These are phyloP conservation scores for Dictyostelium discoideum DNA, from an alignment of 78 protist species.

Conservation along the genomic window DNA sequence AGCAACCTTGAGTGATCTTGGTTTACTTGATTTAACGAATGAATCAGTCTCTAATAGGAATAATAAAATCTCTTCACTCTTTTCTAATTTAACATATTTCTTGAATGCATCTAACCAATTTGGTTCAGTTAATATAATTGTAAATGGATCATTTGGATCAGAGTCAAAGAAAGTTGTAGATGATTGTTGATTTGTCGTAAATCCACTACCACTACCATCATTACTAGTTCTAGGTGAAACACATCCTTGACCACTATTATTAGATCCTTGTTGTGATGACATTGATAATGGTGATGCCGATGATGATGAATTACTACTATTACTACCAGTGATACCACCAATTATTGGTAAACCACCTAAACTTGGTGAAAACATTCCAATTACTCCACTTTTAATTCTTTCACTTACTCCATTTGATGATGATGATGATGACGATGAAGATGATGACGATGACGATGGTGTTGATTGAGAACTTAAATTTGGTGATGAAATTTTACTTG, in stretches of 20 bases:
- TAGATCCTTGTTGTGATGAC: background rate
- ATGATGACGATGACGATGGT: background rate
- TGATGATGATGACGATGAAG: background rate
- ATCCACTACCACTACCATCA: background rate
- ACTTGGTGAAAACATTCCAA: slow-evolving; percentile 4
- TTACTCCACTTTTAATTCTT: background rate
- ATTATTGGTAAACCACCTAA: background rate
- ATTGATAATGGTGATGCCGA: background rate
- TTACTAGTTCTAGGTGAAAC: background rate
- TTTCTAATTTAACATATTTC: slow-evolving; percentile 47
- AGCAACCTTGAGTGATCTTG: background rate
- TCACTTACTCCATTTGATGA: background rate
- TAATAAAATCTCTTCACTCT: slow-evolving; percentile 55
- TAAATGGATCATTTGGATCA: slow-evolving; percentile 42
- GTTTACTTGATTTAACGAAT: background rate
- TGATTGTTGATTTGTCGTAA: too few relatives aligned
- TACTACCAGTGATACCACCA: background rate
- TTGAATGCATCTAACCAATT: slow-evolving; percentile 62
- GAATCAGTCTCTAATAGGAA: slow-evolving; percentile 46
- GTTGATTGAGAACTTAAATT: background rate
- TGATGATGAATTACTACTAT: background rate
- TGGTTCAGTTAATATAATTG: slow-evolving; percentile 21
- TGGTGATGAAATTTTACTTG: background rate
- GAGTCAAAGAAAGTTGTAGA: background rate
- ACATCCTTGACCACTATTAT: background rate